A percentile compares a stretch with the other conserved stretches of the same genome.
Evolutionary conservation across 2,329 filamentous ascomycete genomes (phyloP).

Genomic region (Trichoderma cornu-damae): DNA sequence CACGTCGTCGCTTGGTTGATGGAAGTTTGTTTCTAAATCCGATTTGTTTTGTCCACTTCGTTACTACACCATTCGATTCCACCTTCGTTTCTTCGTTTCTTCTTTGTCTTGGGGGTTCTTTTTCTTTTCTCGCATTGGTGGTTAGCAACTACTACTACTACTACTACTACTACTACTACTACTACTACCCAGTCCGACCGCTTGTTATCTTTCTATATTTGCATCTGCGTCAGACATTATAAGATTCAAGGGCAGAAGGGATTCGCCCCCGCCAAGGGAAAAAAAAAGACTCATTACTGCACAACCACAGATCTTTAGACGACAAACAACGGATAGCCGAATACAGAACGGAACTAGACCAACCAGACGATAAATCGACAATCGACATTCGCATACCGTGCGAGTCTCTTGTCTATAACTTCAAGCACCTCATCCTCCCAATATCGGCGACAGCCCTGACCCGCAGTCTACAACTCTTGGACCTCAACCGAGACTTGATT

Average conservation of each 20-base stretch:
- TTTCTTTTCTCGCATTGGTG: background rate
- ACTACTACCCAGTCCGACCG: background rate
- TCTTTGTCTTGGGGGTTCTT: background rate
- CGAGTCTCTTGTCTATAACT: background rate
- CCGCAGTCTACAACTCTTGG: background rate
- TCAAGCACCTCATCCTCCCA: background rate
- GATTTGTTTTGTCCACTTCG: background rate
- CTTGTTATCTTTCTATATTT: background rate
- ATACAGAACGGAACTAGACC: background rate
- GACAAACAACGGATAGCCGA: background rate
- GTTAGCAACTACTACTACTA: background rate
- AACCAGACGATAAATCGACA: background rate
- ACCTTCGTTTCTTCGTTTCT: background rate
- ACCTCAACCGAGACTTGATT: background rate
- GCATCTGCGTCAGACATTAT: background rate
- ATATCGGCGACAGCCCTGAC: background rate
- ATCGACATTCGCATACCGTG: background rate
- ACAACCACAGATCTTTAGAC: background rate
- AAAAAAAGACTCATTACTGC: slow-evolving; percentile 4
- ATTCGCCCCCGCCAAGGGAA: too few species aligned
- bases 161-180: background rate
- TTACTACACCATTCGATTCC: background rate
- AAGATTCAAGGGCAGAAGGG: background rate
- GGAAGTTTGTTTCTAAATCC: background rate
- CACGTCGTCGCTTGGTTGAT: background rate